Evolutionary conservation across 495 filamentous ascomycete species (phyloP), one percentile per base, ranked within the genome.

Genomic region (Elaphomyces granulatus): DNA sequence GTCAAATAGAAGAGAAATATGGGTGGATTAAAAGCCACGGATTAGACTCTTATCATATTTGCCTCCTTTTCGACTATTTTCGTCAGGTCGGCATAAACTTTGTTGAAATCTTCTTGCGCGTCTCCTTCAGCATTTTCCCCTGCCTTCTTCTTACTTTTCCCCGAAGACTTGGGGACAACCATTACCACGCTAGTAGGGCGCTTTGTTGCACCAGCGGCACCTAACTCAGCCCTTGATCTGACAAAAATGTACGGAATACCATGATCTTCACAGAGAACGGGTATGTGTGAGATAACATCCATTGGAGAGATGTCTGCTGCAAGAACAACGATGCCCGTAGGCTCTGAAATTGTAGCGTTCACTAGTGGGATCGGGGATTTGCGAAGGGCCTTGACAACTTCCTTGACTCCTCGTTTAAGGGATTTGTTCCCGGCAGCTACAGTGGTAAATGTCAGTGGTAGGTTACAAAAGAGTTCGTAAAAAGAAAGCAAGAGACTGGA

Each of bases 211-310:
- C 86, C 84, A 18, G 90, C 87, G 40, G 81, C 78, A 49, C 92
- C 92, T 32, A 99, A 75, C 61, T 95, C 85, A 39, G 82, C 85
- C 44, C 90, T 78, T 36, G 78, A 84, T 20, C 75, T 70, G 44
- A 96, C 80, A 61, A 84, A 99, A 48, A 96, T 67, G 63, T 96
- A 99, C 3, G 87, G 88, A 38, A 94, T 80, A 53, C 78, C 78
- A 68, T 94, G 87, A 63, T 95, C 87, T 64, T 99, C 90, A 72
- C 92, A 96, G 33, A 96, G 77, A 12, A 96, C 81, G 38, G 90
- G 90, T 48, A 99, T 81, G 63, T 96, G 90, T 36, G 83, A 87
- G 64, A 96, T 94, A 50, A 95, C 87, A 55, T 95, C 87, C 80
- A 87, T 83, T 43, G 90, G 90, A 16, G 81, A 90, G 70, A 96